Conservation (phyloP, 23 red algal species). For the Porphyridium purpureum region DNA sequence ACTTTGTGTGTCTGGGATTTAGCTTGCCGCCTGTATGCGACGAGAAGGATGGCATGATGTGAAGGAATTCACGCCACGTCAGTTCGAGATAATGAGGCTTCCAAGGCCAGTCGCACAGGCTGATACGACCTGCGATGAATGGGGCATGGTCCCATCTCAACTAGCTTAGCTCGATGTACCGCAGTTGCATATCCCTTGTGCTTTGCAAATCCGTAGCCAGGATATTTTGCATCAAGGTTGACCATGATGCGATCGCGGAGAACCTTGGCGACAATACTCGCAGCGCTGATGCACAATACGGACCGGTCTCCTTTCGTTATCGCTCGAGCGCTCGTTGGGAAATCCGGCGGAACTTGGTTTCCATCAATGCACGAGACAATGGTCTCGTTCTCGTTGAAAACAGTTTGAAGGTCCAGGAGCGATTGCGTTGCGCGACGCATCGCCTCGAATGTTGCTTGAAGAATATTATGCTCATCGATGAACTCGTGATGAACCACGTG, state of each 20-base stretch:
- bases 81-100: too few relatives aligned
- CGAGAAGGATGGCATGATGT: too few relatives aligned
- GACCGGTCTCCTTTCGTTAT: constrained; percentile 32
- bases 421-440: constrained; percentile 36
- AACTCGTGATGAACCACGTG: constrained; percentile 6
- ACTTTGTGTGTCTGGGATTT: too few relatives aligned
- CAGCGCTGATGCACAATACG: constrained; percentile 25
- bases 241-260: constrained; percentile 59
- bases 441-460: constrained; percentile 48
- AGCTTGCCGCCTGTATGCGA: too few relatives aligned
- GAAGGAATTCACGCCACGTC: too few relatives aligned
- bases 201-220: constrained; percentile 59
- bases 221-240: constrained; percentile 24
- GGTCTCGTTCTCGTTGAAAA: background rate
- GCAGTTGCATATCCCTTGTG: constrained; percentile 62
- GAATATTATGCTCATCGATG: constrained; percentile 63
- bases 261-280: constrained; percentile 62
- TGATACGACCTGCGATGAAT: constrained; percentile 52
- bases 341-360: background rate
- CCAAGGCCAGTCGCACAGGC: constrained; percentile 23
- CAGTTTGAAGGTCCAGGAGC: too few relatives aligned
- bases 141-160: constrained; percentile 20
- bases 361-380: constrained; percentile 53
- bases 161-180: constrained; percentile 20
- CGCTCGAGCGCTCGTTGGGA: background rate